phyloP scores from a whole-genome alignment of 768 basidiomycete species.

The Suillus decipiens region DNA sequence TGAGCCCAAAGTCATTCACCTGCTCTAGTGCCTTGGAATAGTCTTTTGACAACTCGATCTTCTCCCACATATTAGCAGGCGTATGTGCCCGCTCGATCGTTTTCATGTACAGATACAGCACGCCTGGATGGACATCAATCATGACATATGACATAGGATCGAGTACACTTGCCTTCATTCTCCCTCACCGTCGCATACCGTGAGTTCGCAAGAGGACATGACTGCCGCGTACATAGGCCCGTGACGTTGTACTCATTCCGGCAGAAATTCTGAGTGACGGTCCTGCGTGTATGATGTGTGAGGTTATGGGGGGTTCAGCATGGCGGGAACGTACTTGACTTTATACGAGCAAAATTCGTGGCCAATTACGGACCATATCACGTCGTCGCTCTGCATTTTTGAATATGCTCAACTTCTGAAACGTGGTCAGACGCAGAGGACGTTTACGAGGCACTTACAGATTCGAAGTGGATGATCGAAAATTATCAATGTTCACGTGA shows the following conservation, averaged over 20 bases:
- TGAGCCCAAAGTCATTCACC: constrained; percentile 44
- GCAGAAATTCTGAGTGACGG: constrained; percentile 96
- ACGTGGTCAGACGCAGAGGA: constrained; percentile 7
- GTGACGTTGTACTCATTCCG: constrained; percentile 98
- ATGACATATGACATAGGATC: background rate
- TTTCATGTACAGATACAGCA: constrained; percentile 93
- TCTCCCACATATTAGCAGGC: constrained; percentile 98
- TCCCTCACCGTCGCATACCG: constrained; percentile 98
- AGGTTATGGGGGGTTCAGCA: constrained; percentile 6
- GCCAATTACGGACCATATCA: constrained; percentile 97
- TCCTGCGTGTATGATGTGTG: constrained; percentile 49
- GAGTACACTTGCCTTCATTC: constrained; percentile 69
- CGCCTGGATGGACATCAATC: constrained; percentile 46
- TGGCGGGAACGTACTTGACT: constrained; percentile 78
- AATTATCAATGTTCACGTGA: constrained; percentile 15
- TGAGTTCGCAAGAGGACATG: constrained; percentile 97
- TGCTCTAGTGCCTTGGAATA: constrained; percentile 95
- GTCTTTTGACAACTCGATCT: constrained; percentile 88
- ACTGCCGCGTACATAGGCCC: constrained; percentile 91
- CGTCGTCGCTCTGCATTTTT: constrained; percentile 91
- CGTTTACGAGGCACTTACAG: background rate
- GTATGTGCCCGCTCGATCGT: constrained; percentile 97
- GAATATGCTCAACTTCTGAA: background rate
- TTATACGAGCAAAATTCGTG: constrained; percentile 98
- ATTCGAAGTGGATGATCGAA: background rate